Evolutionary conservation across 2,329 filamentous ascomycete species (phyloP), one percentile per base, ranked within the genome.

Genomic region (Trichothecium roseum): DNA sequence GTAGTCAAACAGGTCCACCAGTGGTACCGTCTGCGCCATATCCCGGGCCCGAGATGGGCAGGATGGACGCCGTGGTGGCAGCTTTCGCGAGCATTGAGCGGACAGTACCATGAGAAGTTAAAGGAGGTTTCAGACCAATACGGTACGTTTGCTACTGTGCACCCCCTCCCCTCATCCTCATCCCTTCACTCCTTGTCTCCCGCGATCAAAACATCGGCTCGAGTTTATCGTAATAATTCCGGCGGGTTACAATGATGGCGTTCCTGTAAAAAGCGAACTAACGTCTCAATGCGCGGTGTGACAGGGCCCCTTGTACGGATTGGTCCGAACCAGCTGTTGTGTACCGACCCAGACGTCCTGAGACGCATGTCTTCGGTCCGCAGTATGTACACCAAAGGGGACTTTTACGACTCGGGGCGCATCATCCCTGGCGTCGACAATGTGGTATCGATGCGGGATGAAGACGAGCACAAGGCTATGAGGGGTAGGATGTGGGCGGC

Each of bases 341-440:
- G 57, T 1, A 47, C 50, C 17, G 64, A 67, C 35, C 57, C 60
- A 0, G 56, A 53, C 2, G 43, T 62, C 17, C 36, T 66, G 9
- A 54, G 56, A 16, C 52, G 44, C 16, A 59, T 65, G 47, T 54
- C 51, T 6, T 49, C 47, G 1, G 60, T 57, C 3, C 53, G 60
- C 10, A 57, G 55, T 18, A 37, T 40, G 5, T 66, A 64, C 38
- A 49, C 42, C 3, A 56, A 60, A 2, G 55, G 54, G 0, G 43
- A 42, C 1, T 72, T 67, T 57, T 73, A 72, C 45, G 54, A 61
- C 38, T 63, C 59, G 4, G 57, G 68, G 37, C 60, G 64, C 12
- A 59, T 79, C 40, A 65, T 77, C 38, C 66, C 69, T 0, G 59
- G 66, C n/a, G 55, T 63, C 18, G 66, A 74, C 41, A 73, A 69